Base-by-base conservation (phyloP, 129 eudicot genomes). In the Tanacetum coccineum region DNA sequence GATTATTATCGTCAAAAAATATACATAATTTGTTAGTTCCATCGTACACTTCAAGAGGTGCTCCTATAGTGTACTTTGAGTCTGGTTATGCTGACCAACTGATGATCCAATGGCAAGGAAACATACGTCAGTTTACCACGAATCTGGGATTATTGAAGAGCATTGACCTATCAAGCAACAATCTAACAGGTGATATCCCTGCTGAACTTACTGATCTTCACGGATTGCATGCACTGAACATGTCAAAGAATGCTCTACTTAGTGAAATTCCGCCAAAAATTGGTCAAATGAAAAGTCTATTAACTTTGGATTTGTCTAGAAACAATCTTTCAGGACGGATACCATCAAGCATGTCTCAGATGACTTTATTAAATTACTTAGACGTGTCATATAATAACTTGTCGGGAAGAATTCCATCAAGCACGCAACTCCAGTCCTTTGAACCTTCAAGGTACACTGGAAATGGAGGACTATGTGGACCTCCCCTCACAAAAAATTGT, bases 101-200 rank as follows among this genome's bases (percentile, higher is more conserved):
- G 14, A 54, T 51, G 17, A 45, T 74, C 4, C 46, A 14, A 6
- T 73, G 73, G 81, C 74, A 79, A 59, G 80, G 84, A 39, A 20
- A 9, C 3, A 59, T 46, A 4, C 60, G 36, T 18, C 78, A 75
- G 32, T 76, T 73, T 20, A 13, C 51, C 9, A 64, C 6, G 9
- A 70, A 21, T 54, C 64, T 85, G 0, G 11, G 25, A 44, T 11
- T 67, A 25, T 13, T 79, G 54, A 65, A 46, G 59, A 42, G 28
- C 62, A 52, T 85, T n/a, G 84, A 85, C 60, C 66, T 85, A 14
- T 81, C 85, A 7, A 55, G 73, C 68, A 81, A 85, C 59, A 72
- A 71, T 30, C 61, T 79, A 17, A 36, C 45, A 4, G 81, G 82
- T 26, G 17, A 71, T 12, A 67, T 76, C 4, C 84, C 87, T 4